These are phyloP conservation scores for Podaxis sp. DNA, from an alignment of 768 basidiomycete genomes.

Conservation along the genomic window DNA sequence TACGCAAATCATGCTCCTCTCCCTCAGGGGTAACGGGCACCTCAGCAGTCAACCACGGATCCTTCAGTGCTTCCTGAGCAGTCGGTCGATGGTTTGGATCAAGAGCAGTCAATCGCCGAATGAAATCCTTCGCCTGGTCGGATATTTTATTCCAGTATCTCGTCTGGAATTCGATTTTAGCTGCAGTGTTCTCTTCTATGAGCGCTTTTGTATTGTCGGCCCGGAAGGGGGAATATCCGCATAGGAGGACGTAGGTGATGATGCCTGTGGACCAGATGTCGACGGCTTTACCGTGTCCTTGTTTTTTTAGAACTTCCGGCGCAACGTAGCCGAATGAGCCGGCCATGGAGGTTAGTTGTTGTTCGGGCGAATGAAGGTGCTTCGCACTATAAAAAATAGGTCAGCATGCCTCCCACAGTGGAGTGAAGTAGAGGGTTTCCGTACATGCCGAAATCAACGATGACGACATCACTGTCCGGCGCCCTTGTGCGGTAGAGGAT, in stretches of 20 bases:
- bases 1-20: conserved; percentile 73
- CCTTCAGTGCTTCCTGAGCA: conserved; percentile 64
- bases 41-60: conserved; percentile 79
- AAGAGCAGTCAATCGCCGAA: conserved; percentile 65
- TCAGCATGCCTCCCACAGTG: not conserved
- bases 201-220: conserved; percentile 76
- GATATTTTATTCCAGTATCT: conserved; percentile 94
- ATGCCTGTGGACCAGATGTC: conserved; percentile 94
- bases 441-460: conserved; percentile 97
- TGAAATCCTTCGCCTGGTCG: conserved; percentile 80
- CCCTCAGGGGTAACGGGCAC: conserved; percentile 28
- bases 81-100: conserved; percentile 74
- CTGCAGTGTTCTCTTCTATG: conserved; percentile 81
- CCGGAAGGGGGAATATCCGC: conserved; percentile 95
- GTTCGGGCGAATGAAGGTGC: conserved; percentile 70
- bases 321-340: conserved; percentile 91
- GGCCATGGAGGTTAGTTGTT: conserved; percentile 70
- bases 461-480: conserved; percentile 81
- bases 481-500: conserved; percentile 86
- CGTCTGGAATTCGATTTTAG: conserved; percentile 88
- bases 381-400: conserved; percentile 57
- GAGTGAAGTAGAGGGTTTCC: conserved; percentile 24
- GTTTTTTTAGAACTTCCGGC: conserved; percentile 79
- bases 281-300: conserved; percentile 89
- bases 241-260: conserved; percentile 92